Evolutionary conservation across 352 stramenopile genomes (phyloP).

Genomic region (Phytophthora niederhauseri): DNA sequence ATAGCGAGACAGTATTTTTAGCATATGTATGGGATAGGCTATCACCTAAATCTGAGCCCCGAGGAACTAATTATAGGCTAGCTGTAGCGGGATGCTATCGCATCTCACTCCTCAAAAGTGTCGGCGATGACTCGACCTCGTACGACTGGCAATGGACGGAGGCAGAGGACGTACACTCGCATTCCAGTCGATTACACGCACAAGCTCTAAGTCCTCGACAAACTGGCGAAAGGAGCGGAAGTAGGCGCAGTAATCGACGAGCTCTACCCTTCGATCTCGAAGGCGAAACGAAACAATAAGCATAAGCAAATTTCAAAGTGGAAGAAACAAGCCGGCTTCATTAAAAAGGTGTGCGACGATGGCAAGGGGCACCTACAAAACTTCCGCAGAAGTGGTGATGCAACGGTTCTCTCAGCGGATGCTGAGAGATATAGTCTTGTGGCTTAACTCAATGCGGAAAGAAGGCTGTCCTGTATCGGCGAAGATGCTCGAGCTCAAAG

Average conservation of each 20-base stretch:
- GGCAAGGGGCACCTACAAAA: constrained; percentile 1
- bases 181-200: not conserved
- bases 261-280: not conserved
- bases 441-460: constrained; percentile 8
- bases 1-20: too few species aligned
- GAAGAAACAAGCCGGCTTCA: not conserved
- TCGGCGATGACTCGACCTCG: constrained; percentile 1
- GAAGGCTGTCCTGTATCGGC: constrained; percentile 4
- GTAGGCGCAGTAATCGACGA: not conserved
- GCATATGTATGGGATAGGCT: too few species aligned
- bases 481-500: not conserved
- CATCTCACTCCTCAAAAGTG: too few species aligned
- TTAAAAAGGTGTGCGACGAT: not conserved
- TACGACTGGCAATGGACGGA: not conserved
- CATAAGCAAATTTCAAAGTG: constrained; percentile 7
- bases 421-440: constrained; percentile 1
- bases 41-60: too few species aligned
- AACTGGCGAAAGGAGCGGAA: not conserved
- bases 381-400: not conserved
- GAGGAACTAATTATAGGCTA: too few species aligned
- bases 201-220: not conserved
- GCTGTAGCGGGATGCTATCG: too few species aligned
- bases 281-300: not conserved
- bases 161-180: not conserved
- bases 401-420: not conserved